phyloP scores from a whole-genome alignment of 73 alveolate genomes.

The Paramecium biaurelia region DNA sequence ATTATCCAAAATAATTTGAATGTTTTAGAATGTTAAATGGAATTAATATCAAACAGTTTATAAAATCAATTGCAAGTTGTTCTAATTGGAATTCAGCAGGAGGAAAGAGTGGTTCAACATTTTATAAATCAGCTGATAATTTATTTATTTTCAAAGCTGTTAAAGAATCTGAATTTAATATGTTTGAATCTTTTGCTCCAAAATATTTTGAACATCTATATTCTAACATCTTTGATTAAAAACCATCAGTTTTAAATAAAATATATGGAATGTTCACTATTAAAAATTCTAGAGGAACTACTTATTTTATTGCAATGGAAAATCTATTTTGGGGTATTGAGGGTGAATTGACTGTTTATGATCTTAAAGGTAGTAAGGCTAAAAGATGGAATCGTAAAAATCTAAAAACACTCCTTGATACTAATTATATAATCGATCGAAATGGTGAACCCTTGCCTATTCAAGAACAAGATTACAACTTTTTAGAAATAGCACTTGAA shows the following conservation, averaged over 20 bases:
- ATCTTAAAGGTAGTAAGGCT: conserved; percentile 51
- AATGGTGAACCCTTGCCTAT: conserved; percentile 36
- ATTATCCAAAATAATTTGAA: conserved; percentile 49
- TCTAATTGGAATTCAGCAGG: conserved; percentile 26
- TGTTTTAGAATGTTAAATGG: conserved; percentile 6
- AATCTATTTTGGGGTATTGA: conserved; percentile 13
- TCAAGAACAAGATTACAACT: neutral
- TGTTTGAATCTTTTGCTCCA: neutral
- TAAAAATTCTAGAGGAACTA: neutral
- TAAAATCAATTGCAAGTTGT: conserved; percentile 36
- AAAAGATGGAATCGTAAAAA: conserved; percentile 40
- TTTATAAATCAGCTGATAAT: conserved; percentile 26
- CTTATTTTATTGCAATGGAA: conserved; percentile 12
- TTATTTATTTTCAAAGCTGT: conserved; percentile 19
- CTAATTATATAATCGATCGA: conserved; percentile 31
- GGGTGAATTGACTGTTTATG: neutral
- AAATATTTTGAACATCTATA: conserved; percentile 36
- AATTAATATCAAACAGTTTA: neutral
- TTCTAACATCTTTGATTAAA: neutral
- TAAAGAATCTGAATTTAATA: conserved; percentile 31
- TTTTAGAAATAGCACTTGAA: neutral
- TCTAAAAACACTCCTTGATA: neutral
- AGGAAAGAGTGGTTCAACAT: conserved; percentile 47
- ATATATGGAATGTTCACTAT: conserved; percentile 32
- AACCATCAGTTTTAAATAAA: neutral